Percentiles rank a stretch among this genome's conserved stretches.
Conservation (phyloP, 2,329 filamentous ascomycete genomes). For the Fusarium bactridioides region DNA sequence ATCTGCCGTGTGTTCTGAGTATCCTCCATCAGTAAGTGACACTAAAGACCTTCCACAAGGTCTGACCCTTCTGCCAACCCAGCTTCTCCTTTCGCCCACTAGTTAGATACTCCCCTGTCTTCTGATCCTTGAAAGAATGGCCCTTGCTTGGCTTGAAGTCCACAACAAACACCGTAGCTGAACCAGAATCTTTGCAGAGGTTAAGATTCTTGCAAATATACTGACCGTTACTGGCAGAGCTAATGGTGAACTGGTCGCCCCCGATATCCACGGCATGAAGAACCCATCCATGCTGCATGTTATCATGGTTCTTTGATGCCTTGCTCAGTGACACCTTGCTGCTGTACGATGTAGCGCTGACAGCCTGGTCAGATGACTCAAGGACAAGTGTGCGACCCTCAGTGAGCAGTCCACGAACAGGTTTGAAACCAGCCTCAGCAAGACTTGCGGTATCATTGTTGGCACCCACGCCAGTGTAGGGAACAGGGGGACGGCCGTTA, state of each 20-base stretch:
- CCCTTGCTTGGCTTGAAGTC: not conserved
- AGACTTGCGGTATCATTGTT: not conserved
- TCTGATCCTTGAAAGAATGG: not conserved
- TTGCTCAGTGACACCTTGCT: not conserved
- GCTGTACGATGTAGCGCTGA: not conserved
- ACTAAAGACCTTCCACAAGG: not conserved
- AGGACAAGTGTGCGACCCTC: not conserved
- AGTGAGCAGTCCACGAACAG: not conserved
- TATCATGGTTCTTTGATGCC: not conserved
- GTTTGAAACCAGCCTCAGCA: not conserved
- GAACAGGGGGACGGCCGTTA: not conserved
- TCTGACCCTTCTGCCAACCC: not conserved
- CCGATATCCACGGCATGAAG: not conserved
- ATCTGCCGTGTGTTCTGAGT: rapidly evolving
- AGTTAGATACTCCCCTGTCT: not conserved
- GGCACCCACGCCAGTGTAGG: not conserved
- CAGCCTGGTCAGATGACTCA: not conserved
- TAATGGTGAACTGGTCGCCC: not conserved
- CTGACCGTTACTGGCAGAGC: not conserved
- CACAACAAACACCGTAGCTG: not conserved
- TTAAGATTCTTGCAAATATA: not conserved
- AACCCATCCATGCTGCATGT: not conserved
- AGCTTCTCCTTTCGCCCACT: not conserved
- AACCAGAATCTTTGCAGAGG: not conserved
- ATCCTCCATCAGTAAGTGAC: not conserved